Percentiles rank a stretch among this genome's conserved stretches.
phyloP scores from a whole-genome alignment of 495 filamentous ascomycete genomes.

The Alectoria sarmentosa region DNA sequence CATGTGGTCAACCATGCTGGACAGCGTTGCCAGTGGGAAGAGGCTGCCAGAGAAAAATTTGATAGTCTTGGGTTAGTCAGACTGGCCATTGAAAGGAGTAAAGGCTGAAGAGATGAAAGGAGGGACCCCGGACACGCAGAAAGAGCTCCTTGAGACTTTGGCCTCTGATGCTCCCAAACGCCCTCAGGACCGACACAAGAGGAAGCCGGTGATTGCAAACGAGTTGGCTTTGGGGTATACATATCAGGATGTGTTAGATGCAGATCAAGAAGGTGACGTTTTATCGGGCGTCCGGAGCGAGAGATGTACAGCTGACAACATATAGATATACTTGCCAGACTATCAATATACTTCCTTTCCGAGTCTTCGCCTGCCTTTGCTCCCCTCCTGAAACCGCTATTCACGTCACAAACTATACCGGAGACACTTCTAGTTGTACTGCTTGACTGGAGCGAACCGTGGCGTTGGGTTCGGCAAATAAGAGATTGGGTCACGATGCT shows the following conservation, averaged over 20 bases:
- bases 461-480: slow-evolving; percentile 83
- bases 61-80: slow-evolving; percentile 64
- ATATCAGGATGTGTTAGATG: slow-evolving; percentile 89
- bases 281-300: not conserved
- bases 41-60: slow-evolving; percentile 88
- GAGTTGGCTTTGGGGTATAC: slow-evolving; percentile 92
- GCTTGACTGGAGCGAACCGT: slow-evolving; percentile 87
- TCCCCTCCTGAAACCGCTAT: slow-evolving; percentile 73
- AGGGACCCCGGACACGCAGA: slow-evolving; percentile 80
- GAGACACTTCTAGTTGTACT: slow-evolving; percentile 84
- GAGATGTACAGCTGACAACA: slow-evolving; percentile 10
- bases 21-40: slow-evolving; percentile 83
- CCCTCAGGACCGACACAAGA: slow-evolving; percentile 51
- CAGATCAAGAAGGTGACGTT: slow-evolving; percentile 76
- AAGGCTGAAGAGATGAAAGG: slow-evolving; percentile 41
- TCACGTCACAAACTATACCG: slow-evolving; percentile 78
- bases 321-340: slow-evolving; percentile 79
- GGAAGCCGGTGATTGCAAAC: slow-evolving; percentile 77
- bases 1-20: slow-evolving; percentile 92
- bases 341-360: slow-evolving; percentile 83
- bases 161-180: slow-evolving; percentile 52
- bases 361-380: slow-evolving; percentile 77
- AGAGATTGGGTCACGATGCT: slow-evolving; percentile 82
- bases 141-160: slow-evolving; percentile 80
- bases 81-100: not conserved